These are phyloP conservation scores for Cercospora sp. DNA, from an alignment of 2,329 filamentous ascomycete genomes.

Conservation along the genomic window DNA sequence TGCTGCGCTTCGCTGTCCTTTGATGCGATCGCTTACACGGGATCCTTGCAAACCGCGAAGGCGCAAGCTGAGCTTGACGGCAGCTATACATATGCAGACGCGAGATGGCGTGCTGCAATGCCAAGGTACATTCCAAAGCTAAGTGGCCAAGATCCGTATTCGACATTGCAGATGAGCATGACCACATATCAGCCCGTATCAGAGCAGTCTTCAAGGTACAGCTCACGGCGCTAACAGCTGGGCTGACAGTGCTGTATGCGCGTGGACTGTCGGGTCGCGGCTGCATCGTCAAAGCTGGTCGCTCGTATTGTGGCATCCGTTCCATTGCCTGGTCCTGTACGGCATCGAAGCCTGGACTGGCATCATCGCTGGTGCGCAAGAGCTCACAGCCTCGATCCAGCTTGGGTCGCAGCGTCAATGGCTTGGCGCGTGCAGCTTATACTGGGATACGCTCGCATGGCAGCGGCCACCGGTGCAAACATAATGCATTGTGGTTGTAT, in stretches of 20 bases:
- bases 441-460: neutral
- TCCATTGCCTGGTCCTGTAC: neutral
- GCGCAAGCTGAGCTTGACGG: neutral
- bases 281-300: neutral
- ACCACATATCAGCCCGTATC: neutral
- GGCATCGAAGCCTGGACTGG: neutral
- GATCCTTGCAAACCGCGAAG: neutral
- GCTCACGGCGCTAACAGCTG: neutral
- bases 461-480: neutral
- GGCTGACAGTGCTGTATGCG: neutral
- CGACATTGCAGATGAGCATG: neutral
- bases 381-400: neutral
- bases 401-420: neutral
- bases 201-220: neutral
- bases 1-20: neutral
- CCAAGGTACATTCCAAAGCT: neutral
- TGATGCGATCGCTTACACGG: neutral
- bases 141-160: neutral
- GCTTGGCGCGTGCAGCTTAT: neutral
- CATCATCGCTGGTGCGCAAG: neutral
- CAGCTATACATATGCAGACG: neutral
- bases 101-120: neutral
- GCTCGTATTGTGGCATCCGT: neutral
- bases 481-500: neutral
- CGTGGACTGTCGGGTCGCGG: neutral